These are phyloP conservation scores for Austroboletus niveus DNA, from an alignment of 1,284 basidiomycete genomes.

Conservation along the genomic window DNA sequence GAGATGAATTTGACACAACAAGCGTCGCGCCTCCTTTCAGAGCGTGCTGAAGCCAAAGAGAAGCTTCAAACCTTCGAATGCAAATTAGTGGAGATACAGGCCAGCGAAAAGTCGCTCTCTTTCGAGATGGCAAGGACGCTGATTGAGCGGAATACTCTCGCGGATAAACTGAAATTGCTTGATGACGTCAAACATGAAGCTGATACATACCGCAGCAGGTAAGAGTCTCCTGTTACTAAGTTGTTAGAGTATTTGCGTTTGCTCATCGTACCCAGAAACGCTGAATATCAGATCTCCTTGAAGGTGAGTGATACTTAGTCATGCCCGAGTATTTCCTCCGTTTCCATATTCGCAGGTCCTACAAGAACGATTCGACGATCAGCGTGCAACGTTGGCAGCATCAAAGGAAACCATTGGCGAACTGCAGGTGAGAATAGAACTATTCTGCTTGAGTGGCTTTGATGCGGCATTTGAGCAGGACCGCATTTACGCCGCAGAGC, in stretches of 20 bases:
- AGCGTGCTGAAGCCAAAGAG: conserved; percentile 24
- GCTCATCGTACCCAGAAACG: conserved; percentile 11
- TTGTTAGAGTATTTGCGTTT: not conserved
- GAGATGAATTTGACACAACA: conserved; percentile 29
- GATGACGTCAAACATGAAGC: conserved; percentile 21
- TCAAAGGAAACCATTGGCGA: conserved; percentile 55
- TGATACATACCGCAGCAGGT: conserved; percentile 31
- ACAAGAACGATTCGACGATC: conserved; percentile 62
- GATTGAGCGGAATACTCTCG: conserved; percentile 19
- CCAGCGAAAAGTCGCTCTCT: conserved; percentile 15
- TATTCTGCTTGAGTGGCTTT: not conserved
- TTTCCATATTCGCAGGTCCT: conserved; percentile 37
- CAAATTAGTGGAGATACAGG: conserved; percentile 18
- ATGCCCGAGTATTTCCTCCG: not conserved
- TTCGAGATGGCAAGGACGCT: conserved; percentile 16
- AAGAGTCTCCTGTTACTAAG: not conserved
- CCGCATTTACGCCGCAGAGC: conserved; percentile 18
- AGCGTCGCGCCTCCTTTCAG: conserved; percentile 25
- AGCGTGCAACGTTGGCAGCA: conserved; percentile 47
- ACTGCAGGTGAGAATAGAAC: conserved; percentile 42
- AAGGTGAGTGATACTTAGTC: conserved; percentile 20
- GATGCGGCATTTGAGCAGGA: conserved; percentile 14
- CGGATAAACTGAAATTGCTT: conserved; percentile 24
- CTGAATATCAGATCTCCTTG: conserved; percentile 34
- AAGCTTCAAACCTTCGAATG: conserved; percentile 14